Base-by-base conservation (phyloP, 31 red algal species). In the Odonthalia washingtoniensis region DNA sequence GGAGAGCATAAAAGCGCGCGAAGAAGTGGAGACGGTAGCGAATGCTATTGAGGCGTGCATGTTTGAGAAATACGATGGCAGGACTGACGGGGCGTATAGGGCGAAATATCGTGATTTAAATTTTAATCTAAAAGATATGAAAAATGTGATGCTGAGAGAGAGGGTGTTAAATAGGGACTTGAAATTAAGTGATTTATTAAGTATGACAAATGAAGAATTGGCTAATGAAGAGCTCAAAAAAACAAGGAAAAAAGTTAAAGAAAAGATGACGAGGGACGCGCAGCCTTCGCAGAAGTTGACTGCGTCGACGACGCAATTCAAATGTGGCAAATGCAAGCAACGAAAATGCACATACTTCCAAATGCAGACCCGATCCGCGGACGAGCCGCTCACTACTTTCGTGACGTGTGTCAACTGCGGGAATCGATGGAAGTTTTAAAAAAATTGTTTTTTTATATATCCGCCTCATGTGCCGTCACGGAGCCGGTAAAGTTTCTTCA, bases 311-410 rank as follows among this genome's bases (percentile, higher is more conserved):
- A 88, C 94, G 62, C 83, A 84, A 87, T 99, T 99, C 62, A 87
- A 89, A 62, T 99, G 97, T 80, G 89, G 97, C 80, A 99, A 99
- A 69, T 99, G 97, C 89, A 92, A 90, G 49, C 75, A 95, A 46
- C 81, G 97, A 28, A 89, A 94, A 68, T 96, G 94, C 70, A 96
- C 97, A 26, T 99, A 96, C 65, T 96, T 87, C 78, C 97, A 99
- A 83, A 96, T 99, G 94, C 97, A 99, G 73, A 98, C 97, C 36
- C 85, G 97, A 37, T 94, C 91, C 35, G 97, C 97, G 28, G 97
- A 99, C 89, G 97, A 99, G 84, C 97, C 97, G 67, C 87, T 99
- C 30, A 99, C 97, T 26, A 96, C 97, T 24, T 96, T 99, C 90
- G 97, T 99, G 35, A 90, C 91, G 26, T 99, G 97, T 78, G 87